Evolutionary conservation across 1,284 basidiomycete genomes (phyloP), one percentile per base, ranked within the genome.

Genomic region (Papiliotrema nemorosa): DNA sequence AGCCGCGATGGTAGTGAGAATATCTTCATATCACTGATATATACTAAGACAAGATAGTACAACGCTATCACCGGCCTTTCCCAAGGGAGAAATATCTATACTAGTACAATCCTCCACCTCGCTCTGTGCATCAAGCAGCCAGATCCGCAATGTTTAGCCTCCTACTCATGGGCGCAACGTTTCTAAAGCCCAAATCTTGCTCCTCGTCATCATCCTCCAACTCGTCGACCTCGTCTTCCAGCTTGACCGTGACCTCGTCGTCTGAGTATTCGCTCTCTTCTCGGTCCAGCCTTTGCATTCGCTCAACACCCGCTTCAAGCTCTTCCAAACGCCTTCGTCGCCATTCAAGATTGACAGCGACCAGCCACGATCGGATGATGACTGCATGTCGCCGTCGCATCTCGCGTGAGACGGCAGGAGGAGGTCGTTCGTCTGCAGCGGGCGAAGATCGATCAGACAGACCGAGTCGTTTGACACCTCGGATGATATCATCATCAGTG

Each of bases 381-480:
- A 61, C 59, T 2, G 67, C 69, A 46, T 73, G 70, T 35, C 62
- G 52, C 35, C 62, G 55, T 37, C 63, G 52, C 49, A 60, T 53
- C 34, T 68, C 66, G 22, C 14, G 18, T 9, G 35, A 20, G 18
- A 14, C 29, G 29, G 29, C 29, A 31, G 29, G 29, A 34, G 34
- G 34, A 16, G 14, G 35, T 37, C 34, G 47, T 21, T 40, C 40
- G 22, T 49, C 46, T 13, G 13, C 20, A 12, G 37, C 47, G 24
- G 51, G 51, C 38, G 46, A 48, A 31, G 35, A 38, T 53, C 58
- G 44, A 50, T 62, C 59, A 12, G 60, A 62, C n/a, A 73, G 58
- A 55, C 71, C 70, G 21, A 73, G 55, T 24, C 70, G 62, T 57
- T 73, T 73, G 50, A 73, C 70, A 36, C 67, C 70, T 35, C 68